These are phyloP conservation scores for Curvularia eragrostidis DNA, from an alignment of 2,329 filamentous ascomycete genomes.

Conservation along the genomic window DNA sequence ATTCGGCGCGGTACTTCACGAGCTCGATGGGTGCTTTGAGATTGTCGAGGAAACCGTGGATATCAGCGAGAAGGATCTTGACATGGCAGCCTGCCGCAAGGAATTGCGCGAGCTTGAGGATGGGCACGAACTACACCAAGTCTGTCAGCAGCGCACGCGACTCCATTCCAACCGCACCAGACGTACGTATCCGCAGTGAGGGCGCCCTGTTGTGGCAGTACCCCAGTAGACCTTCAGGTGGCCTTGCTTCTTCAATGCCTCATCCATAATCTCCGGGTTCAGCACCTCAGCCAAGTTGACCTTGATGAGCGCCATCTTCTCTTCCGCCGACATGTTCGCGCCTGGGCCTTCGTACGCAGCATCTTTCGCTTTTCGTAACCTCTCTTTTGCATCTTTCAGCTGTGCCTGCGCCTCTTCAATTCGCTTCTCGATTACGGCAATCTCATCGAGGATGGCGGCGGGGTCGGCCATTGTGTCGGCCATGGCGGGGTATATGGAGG, in stretches of 20 bases:
- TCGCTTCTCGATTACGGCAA: slow-evolving; percentile 43
- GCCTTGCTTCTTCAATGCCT: slow-evolving; percentile 69
- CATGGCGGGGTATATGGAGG: slow-evolving; percentile 41
- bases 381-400: slow-evolving; percentile 39
- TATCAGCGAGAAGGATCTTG: slow-evolving; percentile 71
- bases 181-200: slow-evolving; percentile 80
- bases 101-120: slow-evolving; percentile 88
- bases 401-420: slow-evolving; percentile 40
- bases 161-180: not conserved
- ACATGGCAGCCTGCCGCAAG: slow-evolving; percentile 84
- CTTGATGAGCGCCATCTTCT: slow-evolving; percentile 77
- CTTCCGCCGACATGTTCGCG: slow-evolving; percentile 55
- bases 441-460: slow-evolving; percentile 41
- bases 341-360: slow-evolving; percentile 29
- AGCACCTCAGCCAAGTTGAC: slow-evolving; percentile 83
- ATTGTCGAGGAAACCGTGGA: slow-evolving; percentile 78
- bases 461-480: slow-evolving; percentile 43
- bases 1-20: slow-evolving; percentile 79
- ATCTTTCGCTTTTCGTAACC: slow-evolving; percentile 35
- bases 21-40: slow-evolving; percentile 88
- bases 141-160: slow-evolving; percentile 17
- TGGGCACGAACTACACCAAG: slow-evolving; percentile 70
- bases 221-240: slow-evolving; percentile 87
- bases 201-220: slow-evolving; percentile 83
- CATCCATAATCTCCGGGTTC: slow-evolving; percentile 82